A percentile compares a stretch with the other conserved stretches of the same genome.
phyloP scores from a whole-genome alignment of 2,329 filamentous ascomycete genomes.

The Ascochyta lentis region DNA sequence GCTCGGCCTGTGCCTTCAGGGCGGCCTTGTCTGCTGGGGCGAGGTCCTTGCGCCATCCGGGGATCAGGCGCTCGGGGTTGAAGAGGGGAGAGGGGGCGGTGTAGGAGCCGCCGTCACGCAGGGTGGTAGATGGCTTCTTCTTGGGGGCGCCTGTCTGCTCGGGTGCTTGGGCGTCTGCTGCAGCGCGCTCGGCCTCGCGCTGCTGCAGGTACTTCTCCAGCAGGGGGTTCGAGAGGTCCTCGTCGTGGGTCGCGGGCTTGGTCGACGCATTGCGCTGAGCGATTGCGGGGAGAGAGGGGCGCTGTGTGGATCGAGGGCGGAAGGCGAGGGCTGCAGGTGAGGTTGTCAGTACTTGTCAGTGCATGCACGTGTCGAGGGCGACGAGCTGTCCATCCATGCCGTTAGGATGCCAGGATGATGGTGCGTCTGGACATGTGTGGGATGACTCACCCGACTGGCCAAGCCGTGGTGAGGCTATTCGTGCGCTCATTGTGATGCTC shows the following conservation, averaged over 20 bases:
- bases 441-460: slow-evolving; percentile 63
- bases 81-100: slow-evolving; percentile 32
- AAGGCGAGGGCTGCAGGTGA: slow-evolving; percentile 29
- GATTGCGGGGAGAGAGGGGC: slow-evolving; percentile 25
- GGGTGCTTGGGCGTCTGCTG: neutral
- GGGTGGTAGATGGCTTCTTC: slow-evolving; percentile 3
- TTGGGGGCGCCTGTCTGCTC: neutral
- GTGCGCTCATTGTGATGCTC: slow-evolving; percentile 66
- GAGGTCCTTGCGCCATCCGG: slow-evolving; percentile 31
- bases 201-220: slow-evolving; percentile 63
- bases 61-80: slow-evolving; percentile 33
- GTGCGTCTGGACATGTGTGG: neutral
- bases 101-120: slow-evolving; percentile 28
- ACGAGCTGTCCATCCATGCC: no score
- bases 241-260: slow-evolving; percentile 11
- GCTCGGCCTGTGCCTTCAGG: slow-evolving; percentile 19
- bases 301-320: slow-evolving; percentile 28
- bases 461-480: slow-evolving; percentile 68
- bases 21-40: slow-evolving; percentile 22
- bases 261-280: slow-evolving; percentile 26
- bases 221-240: slow-evolving; percentile 59
- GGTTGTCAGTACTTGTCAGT: slow-evolving; percentile 9
- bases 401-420: neutral
- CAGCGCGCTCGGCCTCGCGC: slow-evolving; percentile 17
- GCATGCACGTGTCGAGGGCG: neutral